These are phyloP conservation scores for Phellopilus nigrolimitatus DNA, from an alignment of 1,284 basidiomycete species.

Conservation along the genomic window DNA sequence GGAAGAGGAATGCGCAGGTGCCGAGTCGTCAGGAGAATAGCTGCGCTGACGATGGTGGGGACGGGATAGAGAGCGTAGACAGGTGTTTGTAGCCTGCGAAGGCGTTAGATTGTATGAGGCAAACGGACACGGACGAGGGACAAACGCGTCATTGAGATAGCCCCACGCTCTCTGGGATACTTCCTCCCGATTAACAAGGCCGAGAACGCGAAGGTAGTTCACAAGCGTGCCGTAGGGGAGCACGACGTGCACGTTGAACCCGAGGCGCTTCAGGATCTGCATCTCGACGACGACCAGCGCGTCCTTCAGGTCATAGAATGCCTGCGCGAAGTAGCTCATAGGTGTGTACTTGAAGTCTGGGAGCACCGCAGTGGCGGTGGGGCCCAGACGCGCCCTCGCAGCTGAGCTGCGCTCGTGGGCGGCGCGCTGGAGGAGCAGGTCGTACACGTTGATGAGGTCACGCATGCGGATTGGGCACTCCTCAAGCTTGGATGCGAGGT, in stretches of 20 bases:
- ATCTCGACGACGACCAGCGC: slow-evolving; percentile 93
- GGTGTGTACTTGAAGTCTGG: slow-evolving; percentile 68
- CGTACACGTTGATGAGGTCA: slow-evolving; percentile 92
- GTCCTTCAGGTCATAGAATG: slow-evolving; percentile 87
- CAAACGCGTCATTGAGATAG: slow-evolving; percentile 87
- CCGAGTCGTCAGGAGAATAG: slow-evolving; percentile 74
- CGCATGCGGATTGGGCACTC: slow-evolving; percentile 90
- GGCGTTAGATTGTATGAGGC: slow-evolving; percentile 11
- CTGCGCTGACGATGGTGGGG: slow-evolving; percentile 83
- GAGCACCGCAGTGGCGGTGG: slow-evolving; percentile 27
- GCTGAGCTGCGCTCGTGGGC: slow-evolving; percentile 34
- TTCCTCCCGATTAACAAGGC: slow-evolving; percentile 65
- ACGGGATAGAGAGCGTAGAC: slow-evolving; percentile 86
- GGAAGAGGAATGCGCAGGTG: slow-evolving; percentile 71
- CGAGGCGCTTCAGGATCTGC: slow-evolving; percentile 93
- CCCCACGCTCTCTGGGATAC: slow-evolving; percentile 83
- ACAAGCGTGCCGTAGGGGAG: slow-evolving; percentile 93
- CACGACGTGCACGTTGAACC: slow-evolving; percentile 85
- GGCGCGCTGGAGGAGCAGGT: slow-evolving; percentile 72
- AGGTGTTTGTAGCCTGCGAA: slow-evolving; percentile 77
- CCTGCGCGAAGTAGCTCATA: slow-evolving; percentile 80
- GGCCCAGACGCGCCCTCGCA: slow-evolving; percentile 18
- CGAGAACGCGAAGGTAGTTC: slow-evolving; percentile 91
- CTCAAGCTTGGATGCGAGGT: slow-evolving; percentile 93
- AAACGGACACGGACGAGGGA: slow-evolving; percentile 23